phyloP scores from a whole-genome alignment of 2,329 filamentous ascomycete genomes.

The Myriosclerotinia duriaeana region DNA sequence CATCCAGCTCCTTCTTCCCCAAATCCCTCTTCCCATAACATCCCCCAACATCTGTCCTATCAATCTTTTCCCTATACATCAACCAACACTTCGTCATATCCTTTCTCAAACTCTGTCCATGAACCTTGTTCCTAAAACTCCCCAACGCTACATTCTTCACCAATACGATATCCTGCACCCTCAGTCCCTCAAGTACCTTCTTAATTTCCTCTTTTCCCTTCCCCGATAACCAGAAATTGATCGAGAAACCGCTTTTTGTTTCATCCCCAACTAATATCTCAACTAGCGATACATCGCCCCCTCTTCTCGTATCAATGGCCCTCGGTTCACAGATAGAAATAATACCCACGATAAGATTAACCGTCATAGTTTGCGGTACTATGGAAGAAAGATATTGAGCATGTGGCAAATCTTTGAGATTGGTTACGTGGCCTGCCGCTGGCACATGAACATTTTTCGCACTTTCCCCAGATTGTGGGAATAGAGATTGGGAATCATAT shows the following conservation, averaged over 20 bases:
- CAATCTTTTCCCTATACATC: slow-evolving; percentile 57
- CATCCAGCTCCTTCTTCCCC: slow-evolving; percentile 39
- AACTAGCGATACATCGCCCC: slow-evolving; percentile 62
- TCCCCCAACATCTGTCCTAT: slow-evolving; percentile 53
- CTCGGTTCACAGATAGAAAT: slow-evolving; percentile 63
- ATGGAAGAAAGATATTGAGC: slow-evolving; percentile 65
- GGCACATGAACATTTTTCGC: slow-evolving; percentile 32
- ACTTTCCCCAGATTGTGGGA: slow-evolving; percentile 30
- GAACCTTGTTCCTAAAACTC: slow-evolving; percentile 73
- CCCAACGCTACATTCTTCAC: slow-evolving; percentile 76
- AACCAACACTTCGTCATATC: slow-evolving; percentile 69
- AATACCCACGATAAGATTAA: slow-evolving; percentile 78
- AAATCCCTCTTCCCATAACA: slow-evolving; percentile 57
- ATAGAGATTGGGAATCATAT: slow-evolving; percentile 1
- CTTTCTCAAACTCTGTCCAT: slow-evolving; percentile 76
- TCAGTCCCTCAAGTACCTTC: slow-evolving; percentile 48
- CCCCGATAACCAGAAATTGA: slow-evolving; percentile 77
- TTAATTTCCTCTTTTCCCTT: slow-evolving; percentile 35
- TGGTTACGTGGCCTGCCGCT: slow-evolving; percentile 49
- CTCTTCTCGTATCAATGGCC: slow-evolving; percentile 63
- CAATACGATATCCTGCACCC: slow-evolving; percentile 74
- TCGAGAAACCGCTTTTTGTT: slow-evolving; percentile 73
- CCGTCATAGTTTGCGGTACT: slow-evolving; percentile 75
- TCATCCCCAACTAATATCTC: slow-evolving; percentile 85
- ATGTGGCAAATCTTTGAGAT: slow-evolving; percentile 69